Base-by-base conservation (phyloP, 176 grass and related monocot genomes). In the Tillandsia leiboldiana region DNA sequence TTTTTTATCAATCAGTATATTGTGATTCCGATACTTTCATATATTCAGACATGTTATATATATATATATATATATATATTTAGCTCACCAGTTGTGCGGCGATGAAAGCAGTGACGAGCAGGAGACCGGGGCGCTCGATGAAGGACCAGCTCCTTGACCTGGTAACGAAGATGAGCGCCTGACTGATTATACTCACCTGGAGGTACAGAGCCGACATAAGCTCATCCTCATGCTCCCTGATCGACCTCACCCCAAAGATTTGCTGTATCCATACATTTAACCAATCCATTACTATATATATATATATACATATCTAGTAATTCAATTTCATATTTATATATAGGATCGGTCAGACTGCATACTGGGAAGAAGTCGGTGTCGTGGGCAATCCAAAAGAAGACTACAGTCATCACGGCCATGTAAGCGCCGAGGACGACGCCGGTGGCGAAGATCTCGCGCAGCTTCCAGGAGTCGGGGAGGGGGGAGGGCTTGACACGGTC, bases 401-500 rank as follows among this genome's bases (percentile, higher is more conserved):
- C 83, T 5, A 87, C 93, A 1, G 88, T 85, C 79, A 89, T 62
- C 49, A 96, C 64, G 24, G 93, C 93, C 85, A 96, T 91, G 83
- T 96, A 96, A 13, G 93, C 69, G 29, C 93, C 93, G 2, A 96
- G 93, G 11, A 96, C 93, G 50, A 96, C 51, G 8, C 93, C 93
- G 9, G 93, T 92, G 68, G 86, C 78, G 81, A 96, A 96, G 89
- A 90, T 96, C 74, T 83, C 84, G 18, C 63, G 84, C 52, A 97
- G 89, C 89, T 97, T 97, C 93, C 93, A 97, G n/a, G 93, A 97
- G 65, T 97, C 93, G 0, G 93, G 93, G 12, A 90, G 51, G 0
- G 93, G 93, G 4, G 93, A 97, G 1, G 93, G 86, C 84, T 90
- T 92, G 11, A 97, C 93, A 11, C 93, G 84, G 83, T 97, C 93